Percentiles rank a stretch among this genome's conserved stretches.
Conservation (phyloP, 768 basidiomycete species). For the Mycena vitilis region DNA sequence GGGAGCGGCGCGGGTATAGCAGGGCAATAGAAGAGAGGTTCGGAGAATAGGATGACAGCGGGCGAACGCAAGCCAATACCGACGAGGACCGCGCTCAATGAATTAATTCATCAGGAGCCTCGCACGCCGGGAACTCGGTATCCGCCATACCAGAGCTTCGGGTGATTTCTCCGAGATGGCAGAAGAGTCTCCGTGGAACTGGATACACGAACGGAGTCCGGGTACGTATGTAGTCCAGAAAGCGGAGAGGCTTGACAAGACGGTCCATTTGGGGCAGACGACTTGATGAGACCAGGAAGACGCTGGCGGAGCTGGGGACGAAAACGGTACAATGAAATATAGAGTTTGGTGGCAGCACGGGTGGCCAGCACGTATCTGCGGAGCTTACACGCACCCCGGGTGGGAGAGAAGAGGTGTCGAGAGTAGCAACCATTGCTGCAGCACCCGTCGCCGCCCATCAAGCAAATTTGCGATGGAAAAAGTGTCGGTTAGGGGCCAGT, state of each 20-base stretch:
- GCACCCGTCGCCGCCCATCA: neutral
- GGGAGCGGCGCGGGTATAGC: neutral
- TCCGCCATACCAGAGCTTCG: slow-evolving; percentile 1
- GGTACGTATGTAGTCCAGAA: neutral
- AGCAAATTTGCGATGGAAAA: slow-evolving; percentile 9
- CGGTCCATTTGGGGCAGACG: slow-evolving; percentile 11
- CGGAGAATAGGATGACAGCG: neutral
- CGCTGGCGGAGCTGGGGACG: neutral
- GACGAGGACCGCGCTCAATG: neutral
- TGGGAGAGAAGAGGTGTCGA: slow-evolving; percentile 13
- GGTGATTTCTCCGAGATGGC: slow-evolving; percentile 19
- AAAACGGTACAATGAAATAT: slow-evolving; percentile 14
- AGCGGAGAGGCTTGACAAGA: slow-evolving; percentile 10
- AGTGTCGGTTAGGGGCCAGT: slow-evolving; percentile 1
- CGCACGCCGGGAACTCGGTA: slow-evolving; percentile 6
- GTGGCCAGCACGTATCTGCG: slow-evolving; percentile 10
- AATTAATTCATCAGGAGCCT: slow-evolving; percentile 17
- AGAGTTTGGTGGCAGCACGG: slow-evolving; percentile 5
- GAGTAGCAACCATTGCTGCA: neutral
- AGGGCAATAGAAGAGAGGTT: neutral
- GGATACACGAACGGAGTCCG: neutral
- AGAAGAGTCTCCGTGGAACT: slow-evolving; percentile 2
- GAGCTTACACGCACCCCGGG: slow-evolving; percentile 16
- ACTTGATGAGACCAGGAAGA: neutral
- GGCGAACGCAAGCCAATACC: neutral